These are phyloP conservation scores for Staphylotrichum longicolle DNA, from an alignment of 495 filamentous ascomycete genomes.

Conservation along the genomic window DNA sequence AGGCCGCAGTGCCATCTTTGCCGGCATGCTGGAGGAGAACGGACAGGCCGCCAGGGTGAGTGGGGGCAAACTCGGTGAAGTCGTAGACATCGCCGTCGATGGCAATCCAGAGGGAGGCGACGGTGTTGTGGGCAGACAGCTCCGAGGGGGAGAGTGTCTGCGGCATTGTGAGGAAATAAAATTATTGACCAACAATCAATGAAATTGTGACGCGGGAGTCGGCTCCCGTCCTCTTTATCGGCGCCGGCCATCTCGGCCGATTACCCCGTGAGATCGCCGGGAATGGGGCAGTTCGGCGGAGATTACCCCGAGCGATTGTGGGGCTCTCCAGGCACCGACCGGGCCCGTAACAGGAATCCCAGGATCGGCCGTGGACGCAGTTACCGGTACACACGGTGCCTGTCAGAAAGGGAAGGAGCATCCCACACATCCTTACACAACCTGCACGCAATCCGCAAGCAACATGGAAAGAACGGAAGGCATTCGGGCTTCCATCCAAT, in stretches of 20 bases:
- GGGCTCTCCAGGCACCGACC: background rate
- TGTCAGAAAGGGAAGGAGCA: too few species aligned
- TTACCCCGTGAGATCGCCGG: background rate
- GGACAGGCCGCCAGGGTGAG: conserved; percentile 61
- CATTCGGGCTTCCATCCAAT: too few species aligned
- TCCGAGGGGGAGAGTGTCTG: conserved; percentile 20
- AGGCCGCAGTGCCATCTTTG: conserved; percentile 67
- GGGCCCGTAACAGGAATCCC: too few species aligned
- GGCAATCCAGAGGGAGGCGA: conserved; percentile 73
- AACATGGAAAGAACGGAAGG: too few species aligned
- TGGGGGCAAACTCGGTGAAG: conserved; percentile 61
- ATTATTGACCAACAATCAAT: background rate
- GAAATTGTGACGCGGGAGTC: background rate
- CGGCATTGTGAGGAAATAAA: background rate
- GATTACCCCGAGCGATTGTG: conserved; percentile 16
- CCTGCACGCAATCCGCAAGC: too few species aligned
- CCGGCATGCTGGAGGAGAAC: conserved; percentile 70
- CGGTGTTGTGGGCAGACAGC: conserved; percentile 59
- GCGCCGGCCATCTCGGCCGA: background rate
- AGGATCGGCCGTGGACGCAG: too few species aligned
- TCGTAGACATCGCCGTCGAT: conserved; percentile 75
- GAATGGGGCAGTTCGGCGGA: conserved; percentile 11
- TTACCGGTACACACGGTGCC: too few species aligned
- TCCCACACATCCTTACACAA: too few species aligned
- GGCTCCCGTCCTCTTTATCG: background rate